Percentiles rank a stretch among this genome's conserved stretches.
Conservation (phyloP, 352 stramenopile species). For the Phytopythium cucurbitacearum region DNA sequence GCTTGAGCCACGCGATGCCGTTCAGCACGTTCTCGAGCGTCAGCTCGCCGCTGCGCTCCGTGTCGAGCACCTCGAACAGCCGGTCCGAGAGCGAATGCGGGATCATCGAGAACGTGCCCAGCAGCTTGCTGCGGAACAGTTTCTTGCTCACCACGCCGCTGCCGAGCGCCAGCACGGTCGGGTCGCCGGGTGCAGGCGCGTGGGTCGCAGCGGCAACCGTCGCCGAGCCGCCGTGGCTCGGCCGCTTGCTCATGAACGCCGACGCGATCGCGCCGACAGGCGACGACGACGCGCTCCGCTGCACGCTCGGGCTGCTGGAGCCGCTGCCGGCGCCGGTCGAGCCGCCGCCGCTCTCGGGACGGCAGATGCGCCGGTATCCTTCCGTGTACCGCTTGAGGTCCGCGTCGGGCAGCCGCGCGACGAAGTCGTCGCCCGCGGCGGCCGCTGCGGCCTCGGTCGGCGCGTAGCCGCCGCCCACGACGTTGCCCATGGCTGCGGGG, state of each 20-base stretch:
- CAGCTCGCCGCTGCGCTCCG: constrained; percentile 55
- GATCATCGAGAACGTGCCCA: constrained; percentile 75
- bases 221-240: background rate
- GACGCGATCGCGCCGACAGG: constrained; percentile 1
- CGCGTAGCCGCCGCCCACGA: constrained; percentile 52
- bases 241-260: constrained; percentile 1
- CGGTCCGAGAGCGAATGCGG: constrained; percentile 78
- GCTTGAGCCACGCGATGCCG: constrained; percentile 70
- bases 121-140: constrained; percentile 74
- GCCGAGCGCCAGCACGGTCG: constrained; percentile 1
- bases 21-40: constrained; percentile 59
- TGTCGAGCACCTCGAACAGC: constrained; percentile 82
- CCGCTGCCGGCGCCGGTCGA: constrained; percentile 13
- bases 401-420: constrained; percentile 44
- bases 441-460: constrained; percentile 8
- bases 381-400: constrained; percentile 73
- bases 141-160: constrained; percentile 51
- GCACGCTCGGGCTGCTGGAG: background rate
- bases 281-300: background rate
- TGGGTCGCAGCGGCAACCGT: constrained; percentile 2
- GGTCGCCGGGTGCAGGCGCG: background rate
- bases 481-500: constrained; percentile 47
- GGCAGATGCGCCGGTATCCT: constrained; percentile 68
- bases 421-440: constrained; percentile 30
- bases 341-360: constrained; percentile 22